Percentiles rank a stretch among this genome's conserved stretches.
phyloP scores from a whole-genome alignment of 2,329 filamentous ascomycete genomes.

The Penicillium sp. region DNA sequence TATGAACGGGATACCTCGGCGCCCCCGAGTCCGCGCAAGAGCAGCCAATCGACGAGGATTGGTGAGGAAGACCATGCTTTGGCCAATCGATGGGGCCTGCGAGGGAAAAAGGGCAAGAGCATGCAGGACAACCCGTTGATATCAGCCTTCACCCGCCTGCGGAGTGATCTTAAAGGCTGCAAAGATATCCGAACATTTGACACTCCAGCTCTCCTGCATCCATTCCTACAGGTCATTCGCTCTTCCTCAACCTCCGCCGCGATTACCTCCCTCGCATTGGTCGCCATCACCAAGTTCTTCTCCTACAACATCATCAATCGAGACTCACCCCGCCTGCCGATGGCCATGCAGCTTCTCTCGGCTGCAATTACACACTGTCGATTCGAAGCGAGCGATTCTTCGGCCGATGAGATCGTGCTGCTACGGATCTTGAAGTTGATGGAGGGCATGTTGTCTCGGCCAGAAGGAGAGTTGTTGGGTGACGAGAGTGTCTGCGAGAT shows the following conservation, averaged over 20 bases:
- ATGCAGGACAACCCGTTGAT: conserved; percentile 98
- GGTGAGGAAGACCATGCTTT: conserved; percentile 51
- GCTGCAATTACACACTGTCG: conserved; percentile 96
- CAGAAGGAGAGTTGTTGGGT: conserved; percentile 88
- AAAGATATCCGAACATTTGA: conserved; percentile 91
- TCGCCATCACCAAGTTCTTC: conserved; percentile 94
- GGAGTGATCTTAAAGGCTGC: conserved; percentile 82
- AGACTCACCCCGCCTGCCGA: conserved; percentile 79
- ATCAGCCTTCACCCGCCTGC: conserved; percentile 85
- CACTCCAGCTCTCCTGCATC: conserved; percentile 83
- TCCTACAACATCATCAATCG: conserved; percentile 88
- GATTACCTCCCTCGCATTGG: conserved; percentile 90
- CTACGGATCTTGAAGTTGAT: conserved; percentile 94
- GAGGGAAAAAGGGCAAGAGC: conserved; percentile 94
- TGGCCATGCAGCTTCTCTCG: conserved; percentile 92
- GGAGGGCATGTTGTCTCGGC: conserved; percentile 96
- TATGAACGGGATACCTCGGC: conserved; percentile 46
- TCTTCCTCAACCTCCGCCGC: conserved; percentile 94
- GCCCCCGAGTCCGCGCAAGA: conserved; percentile 37
- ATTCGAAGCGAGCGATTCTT: conserved; percentile 93
- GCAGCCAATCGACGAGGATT: conserved; percentile 20
- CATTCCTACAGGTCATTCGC: conserved; percentile 94
- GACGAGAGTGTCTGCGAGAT: conserved; percentile 99
- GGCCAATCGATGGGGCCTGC: conserved; percentile 85
- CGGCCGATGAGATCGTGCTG: conserved; percentile 92